Percentiles rank a stretch among this genome's conserved stretches.
Evolutionary conservation across 139 green algal species (phyloP).

Genomic region (Nannochloris sp.): DNA sequence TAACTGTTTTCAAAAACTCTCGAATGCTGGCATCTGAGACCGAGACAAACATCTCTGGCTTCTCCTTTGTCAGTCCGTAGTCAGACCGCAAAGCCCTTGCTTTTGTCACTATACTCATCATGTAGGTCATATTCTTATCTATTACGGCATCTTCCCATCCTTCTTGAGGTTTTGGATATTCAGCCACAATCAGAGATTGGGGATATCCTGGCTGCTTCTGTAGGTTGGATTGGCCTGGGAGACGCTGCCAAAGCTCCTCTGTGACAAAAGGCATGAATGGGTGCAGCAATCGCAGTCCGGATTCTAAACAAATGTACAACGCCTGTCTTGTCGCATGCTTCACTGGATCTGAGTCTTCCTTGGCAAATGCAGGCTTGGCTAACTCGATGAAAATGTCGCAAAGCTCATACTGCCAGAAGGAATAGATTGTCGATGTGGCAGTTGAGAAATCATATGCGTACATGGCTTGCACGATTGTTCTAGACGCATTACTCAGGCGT

Average conservation of each 20-base stretch:
- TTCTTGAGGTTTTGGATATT: constrained; percentile 49
- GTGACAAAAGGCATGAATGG: constrained; percentile 98
- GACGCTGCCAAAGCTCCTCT: constrained; percentile 89
- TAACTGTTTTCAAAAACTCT: constrained; percentile 24
- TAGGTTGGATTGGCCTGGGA: constrained; percentile 37
- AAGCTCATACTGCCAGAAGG: constrained; percentile 91
- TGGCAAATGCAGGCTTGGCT: constrained; percentile 75
- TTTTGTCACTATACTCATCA: constrained; percentile 34
- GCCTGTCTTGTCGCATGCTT: constrained; percentile 43
- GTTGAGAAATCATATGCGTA: constrained; percentile 75
- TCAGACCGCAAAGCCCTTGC: constrained; percentile 46
- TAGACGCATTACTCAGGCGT: constrained; percentile 48
- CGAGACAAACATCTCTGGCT: constrained; percentile 58
- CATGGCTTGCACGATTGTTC: constrained; percentile 40
- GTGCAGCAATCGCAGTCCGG: constrained; percentile 82
- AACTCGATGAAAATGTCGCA: constrained; percentile 99
- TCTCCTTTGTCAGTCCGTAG: constrained; percentile 75
- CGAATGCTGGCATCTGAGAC: constrained; percentile 25
- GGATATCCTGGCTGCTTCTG: background rate
- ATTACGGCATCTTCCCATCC: constrained; percentile 38
- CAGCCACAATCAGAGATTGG: constrained; percentile 71
- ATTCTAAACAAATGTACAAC: constrained; percentile 77
- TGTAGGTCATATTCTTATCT: constrained; percentile 59
- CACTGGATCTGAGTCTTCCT: constrained; percentile 34
- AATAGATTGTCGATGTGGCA: constrained; percentile 71